phyloP scores from a whole-genome alignment of 805 yeast species.

The Nakazawaea ernobii region DNA sequence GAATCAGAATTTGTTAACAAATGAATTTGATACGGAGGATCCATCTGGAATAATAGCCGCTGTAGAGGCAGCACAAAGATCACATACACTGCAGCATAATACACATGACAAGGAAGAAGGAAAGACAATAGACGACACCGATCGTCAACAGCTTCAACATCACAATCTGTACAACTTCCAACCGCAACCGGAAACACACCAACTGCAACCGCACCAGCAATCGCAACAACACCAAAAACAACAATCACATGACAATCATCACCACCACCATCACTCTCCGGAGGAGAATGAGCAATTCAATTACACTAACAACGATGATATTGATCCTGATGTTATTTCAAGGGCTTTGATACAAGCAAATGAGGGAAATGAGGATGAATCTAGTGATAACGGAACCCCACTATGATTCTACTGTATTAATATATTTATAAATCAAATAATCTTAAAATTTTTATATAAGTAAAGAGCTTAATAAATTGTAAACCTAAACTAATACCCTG shows the following conservation, averaged over 20 bases:
- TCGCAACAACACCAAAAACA: constrained; percentile 13
- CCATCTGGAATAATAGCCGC: constrained; percentile 48
- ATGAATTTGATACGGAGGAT: constrained; percentile 34
- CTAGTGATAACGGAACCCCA: background rate
- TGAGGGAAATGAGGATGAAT: constrained; percentile 26
- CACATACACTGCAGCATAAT: constrained; percentile 10
- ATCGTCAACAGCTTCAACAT: constrained; percentile 3
- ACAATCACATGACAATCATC: constrained; percentile 8
- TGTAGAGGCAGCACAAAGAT: constrained; percentile 50
- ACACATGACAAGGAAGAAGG: background rate
- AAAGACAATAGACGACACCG: background rate
- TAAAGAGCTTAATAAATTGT: too few species aligned
- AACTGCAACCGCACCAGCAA: constrained; percentile 1
- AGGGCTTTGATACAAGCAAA: constrained; percentile 60
- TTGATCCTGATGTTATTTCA: constrained; percentile 62
- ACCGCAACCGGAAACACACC: constrained; percentile 3
- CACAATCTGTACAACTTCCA: constrained; percentile 5
- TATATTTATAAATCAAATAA: too few species aligned
- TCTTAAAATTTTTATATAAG: too few species aligned
- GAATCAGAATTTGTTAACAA: constrained; percentile 20
- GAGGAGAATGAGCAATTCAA: constrained; percentile 1
- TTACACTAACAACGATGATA: constrained; percentile 31
- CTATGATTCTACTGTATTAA: background rate
- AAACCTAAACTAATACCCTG: too few species aligned
- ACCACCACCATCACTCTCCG: constrained; percentile 13